These are phyloP conservation scores for Lavandula angustifolia DNA, from an alignment of 257 asterid species.

Conservation along the genomic window DNA sequence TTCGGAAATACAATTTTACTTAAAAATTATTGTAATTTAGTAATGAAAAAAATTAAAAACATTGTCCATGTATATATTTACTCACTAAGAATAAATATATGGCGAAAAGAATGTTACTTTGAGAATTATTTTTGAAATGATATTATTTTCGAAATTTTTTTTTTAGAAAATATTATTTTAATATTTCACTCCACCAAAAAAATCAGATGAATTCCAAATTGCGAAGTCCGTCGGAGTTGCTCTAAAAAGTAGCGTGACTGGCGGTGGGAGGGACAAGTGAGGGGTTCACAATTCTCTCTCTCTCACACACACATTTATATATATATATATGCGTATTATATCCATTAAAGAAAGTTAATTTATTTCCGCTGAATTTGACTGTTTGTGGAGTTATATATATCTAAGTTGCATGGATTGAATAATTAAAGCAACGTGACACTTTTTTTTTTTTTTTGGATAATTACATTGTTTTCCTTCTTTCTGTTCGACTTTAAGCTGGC, in stretches of 20 bases:
- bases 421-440: constrained; percentile 7
- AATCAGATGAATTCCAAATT: too few species aligned
- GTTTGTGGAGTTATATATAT: constrained; percentile 17
- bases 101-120: too few species aligned
- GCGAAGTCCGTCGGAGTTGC: too few species aligned
- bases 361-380: constrained; percentile 31
- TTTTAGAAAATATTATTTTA: too few species aligned
- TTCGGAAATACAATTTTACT: too few species aligned
- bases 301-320: not conserved
- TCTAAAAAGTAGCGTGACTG: constrained; percentile 47
- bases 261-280: constrained; percentile 30
- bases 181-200: too few species aligned
- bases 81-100: too few species aligned
- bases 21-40: too few species aligned
- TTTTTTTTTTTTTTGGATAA: constrained; percentile 9
- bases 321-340: not conserved
- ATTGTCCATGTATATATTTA: too few species aligned
- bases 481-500: constrained; percentile 26
- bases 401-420: constrained; percentile 18
- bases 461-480: constrained; percentile 20
- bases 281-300: not conserved
- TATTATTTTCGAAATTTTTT: too few species aligned
- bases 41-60: too few species aligned
- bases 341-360: constrained; percentile 11
- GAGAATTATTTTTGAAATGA: too few species aligned